phyloP scores from a whole-genome alignment of 352 stramenopile genomes.

The Pythium sukuiense region DNA sequence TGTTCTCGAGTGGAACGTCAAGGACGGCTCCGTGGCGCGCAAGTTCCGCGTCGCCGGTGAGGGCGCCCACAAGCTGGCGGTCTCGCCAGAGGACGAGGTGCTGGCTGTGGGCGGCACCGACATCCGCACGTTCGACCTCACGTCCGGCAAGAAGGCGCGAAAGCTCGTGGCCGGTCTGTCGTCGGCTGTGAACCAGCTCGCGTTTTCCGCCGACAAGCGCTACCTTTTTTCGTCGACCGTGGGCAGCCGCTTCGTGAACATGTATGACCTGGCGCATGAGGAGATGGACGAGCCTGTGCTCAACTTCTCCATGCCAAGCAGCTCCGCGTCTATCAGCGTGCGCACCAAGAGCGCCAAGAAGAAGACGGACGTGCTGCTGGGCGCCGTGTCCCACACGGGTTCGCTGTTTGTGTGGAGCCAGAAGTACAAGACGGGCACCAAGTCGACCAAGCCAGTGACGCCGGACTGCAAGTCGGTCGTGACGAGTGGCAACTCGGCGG shows the following conservation, averaged over 20 bases:
- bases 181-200: constrained; percentile 68
- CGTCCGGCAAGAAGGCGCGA: constrained; percentile 75
- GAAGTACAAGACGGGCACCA: constrained; percentile 55
- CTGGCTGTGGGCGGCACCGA: constrained; percentile 62
- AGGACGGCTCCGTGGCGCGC: constrained; percentile 47
- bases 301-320: constrained; percentile 77
- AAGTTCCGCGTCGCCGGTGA: constrained; percentile 61
- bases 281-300: constrained; percentile 67
- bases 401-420: constrained; percentile 74
- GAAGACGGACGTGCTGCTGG: constrained; percentile 67
- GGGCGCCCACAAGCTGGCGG: constrained; percentile 60
- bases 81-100: constrained; percentile 63
- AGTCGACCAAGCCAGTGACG: constrained; percentile 66
- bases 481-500: constrained; percentile 33
- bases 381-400: constrained; percentile 55
- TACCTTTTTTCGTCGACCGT: constrained; percentile 77
- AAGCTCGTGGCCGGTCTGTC: constrained; percentile 75
- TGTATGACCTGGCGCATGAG: constrained; percentile 70
- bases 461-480: constrained; percentile 45
- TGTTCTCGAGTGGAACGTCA: constrained; percentile 77
- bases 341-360: constrained; percentile 48
- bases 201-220: constrained; percentile 58
- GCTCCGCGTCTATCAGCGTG: constrained; percentile 46
- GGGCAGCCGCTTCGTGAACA: constrained; percentile 77
- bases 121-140: constrained; percentile 75